Percentiles rank a stretch among this genome's conserved stretches.
These are phyloP conservation scores for Lycium ferocissimum DNA, from an alignment of 257 asterid genomes.

Conservation along the genomic window DNA sequence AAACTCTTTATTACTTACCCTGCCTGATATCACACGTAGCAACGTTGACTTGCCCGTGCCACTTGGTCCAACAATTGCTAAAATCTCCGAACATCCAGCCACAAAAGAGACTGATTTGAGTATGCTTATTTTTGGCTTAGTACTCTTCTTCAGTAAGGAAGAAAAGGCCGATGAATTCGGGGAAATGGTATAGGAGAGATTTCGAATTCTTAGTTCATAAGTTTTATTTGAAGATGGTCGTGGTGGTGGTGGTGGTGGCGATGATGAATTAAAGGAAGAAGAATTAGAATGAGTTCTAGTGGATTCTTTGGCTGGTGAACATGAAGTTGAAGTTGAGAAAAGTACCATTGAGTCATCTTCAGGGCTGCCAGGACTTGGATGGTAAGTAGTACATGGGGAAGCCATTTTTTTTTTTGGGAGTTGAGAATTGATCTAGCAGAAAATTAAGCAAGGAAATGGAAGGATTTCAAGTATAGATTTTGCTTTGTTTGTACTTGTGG, in stretches of 20 bases:
- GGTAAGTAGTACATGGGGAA: slow-evolving; percentile 20
- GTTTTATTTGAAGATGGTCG: slow-evolving; percentile 44
- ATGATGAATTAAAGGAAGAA: slow-evolving; percentile 70
- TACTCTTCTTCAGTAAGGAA: slow-evolving; percentile 39
- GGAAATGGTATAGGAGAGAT: slow-evolving; percentile 67
- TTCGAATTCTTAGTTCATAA: slow-evolving; percentile 53
- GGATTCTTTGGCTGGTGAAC: slow-evolving; percentile 61
- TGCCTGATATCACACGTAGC: slow-evolving; percentile 64
- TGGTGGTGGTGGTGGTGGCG: slow-evolving; percentile 57
- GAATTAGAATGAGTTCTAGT: slow-evolving; percentile 48
- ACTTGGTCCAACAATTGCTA: slow-evolving; percentile 84
- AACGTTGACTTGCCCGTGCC: slow-evolving; percentile 90
- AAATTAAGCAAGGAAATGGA: slow-evolving; percentile 20
- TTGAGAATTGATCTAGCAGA: neutral
- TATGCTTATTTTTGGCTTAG: slow-evolving; percentile 50
- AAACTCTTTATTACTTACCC: slow-evolving; percentile 57
- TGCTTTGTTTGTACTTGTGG: slow-evolving; percentile 35
- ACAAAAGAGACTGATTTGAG: slow-evolving; percentile 72
- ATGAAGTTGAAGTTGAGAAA: slow-evolving; percentile 58
- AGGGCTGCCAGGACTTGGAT: slow-evolving; percentile 30
- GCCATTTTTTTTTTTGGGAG: slow-evolving; percentile 14
- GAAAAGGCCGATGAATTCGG: slow-evolving; percentile 38
- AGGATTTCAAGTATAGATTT: slow-evolving; percentile 36
- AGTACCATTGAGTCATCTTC: slow-evolving; percentile 71
- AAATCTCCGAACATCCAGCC: slow-evolving; percentile 70